Evolutionary conservation across 306 rosid genomes (phyloP).

Genomic region (Glycine latifolia): DNA sequence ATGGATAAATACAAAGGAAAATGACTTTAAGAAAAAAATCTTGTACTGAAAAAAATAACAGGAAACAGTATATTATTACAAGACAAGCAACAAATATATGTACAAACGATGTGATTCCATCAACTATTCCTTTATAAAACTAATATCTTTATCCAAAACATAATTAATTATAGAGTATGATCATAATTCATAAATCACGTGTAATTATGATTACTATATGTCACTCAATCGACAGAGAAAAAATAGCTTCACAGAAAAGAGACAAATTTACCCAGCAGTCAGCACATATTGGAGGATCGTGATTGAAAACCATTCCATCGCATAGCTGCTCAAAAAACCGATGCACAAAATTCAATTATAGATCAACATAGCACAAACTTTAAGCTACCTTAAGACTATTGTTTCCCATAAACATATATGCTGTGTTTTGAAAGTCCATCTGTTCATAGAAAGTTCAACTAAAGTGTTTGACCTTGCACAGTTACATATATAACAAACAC

Average conservation of each 20-base stretch:
- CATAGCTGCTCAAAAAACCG: constrained; percentile 80
- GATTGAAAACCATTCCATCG: constrained; percentile 91
- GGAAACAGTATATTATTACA: constrained; percentile 33
- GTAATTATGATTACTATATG: not conserved
- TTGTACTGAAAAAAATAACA: constrained; percentile 36
- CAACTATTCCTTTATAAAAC: constrained; percentile 38
- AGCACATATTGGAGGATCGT: constrained; percentile 80
- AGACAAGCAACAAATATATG: constrained; percentile 10
- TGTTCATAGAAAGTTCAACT: constrained; percentile 16
- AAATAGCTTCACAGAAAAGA: constrained; percentile 38
- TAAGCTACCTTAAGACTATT: constrained; percentile 20
- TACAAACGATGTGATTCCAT: constrained; percentile 3
- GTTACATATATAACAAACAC: constrained; percentile 30
- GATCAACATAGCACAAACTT: constrained; percentile 34
- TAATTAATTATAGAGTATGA: constrained; percentile 17
- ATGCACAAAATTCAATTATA: constrained; percentile 47
- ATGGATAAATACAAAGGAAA: constrained; percentile 34
- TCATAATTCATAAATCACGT: constrained; percentile 24
- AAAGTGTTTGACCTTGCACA: constrained; percentile 30
- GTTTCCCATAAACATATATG: constrained; percentile 17
- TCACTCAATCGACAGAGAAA: constrained; percentile 33
- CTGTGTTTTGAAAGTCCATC: constrained; percentile 5
- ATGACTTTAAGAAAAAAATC: not conserved
- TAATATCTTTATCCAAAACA: constrained; percentile 20
- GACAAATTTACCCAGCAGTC: constrained; percentile 82